Evolutionary conservation across 2,329 filamentous ascomycete species (phyloP).

Genomic region (Aureobasidium sp.): DNA sequence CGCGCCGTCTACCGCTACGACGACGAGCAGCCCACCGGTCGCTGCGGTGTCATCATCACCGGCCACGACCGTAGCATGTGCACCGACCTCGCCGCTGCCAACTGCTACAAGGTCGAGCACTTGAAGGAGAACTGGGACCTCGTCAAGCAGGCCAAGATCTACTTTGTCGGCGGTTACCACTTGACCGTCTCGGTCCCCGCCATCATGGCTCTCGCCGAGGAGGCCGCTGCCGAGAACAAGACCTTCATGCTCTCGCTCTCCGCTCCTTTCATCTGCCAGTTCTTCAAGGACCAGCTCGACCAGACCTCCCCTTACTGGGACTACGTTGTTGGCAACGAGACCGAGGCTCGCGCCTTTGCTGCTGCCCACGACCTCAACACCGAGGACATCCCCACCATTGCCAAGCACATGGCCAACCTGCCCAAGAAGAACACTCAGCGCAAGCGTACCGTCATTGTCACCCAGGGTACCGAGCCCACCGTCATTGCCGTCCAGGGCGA

Average conservation of each 20-base stretch:
- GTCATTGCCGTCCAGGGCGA: conserved; percentile 61
- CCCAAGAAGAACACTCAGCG: conserved; percentile 87
- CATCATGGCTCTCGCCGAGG: conserved; percentile 79
- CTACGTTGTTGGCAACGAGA: conserved; percentile 94
- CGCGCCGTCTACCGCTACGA: conserved; percentile 94
- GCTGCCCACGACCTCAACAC: conserved; percentile 66
- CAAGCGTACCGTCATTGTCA: conserved; percentile 81
- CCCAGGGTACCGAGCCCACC: conserved; percentile 87
- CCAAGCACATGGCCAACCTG: conserved; percentile 72
- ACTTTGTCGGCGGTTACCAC: conserved; percentile 94
- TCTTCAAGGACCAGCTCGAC: conserved; percentile 95
- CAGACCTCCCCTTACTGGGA: conserved; percentile 84
- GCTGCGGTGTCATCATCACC: conserved; percentile 94
- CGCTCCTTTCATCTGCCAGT: conserved; percentile 90
- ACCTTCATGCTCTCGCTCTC: conserved; percentile 83
- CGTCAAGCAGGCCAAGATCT: conserved; percentile 78
- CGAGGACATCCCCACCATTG: conserved; percentile 75
- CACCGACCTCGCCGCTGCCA: conserved; percentile 92
- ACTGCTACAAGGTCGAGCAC: conserved; percentile 93
- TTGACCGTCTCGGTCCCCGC: conserved; percentile 91
- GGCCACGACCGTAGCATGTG: conserved; percentile 91
- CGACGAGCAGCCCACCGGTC: conserved; percentile 72
- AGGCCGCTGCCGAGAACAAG: conserved; percentile 86
- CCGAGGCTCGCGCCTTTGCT: conserved; percentile 81
- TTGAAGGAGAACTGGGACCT: conserved; percentile 90